These are phyloP conservation scores for Podaxis sp. DNA, from an alignment of 768 basidiomycete genomes.

Conservation along the genomic window DNA sequence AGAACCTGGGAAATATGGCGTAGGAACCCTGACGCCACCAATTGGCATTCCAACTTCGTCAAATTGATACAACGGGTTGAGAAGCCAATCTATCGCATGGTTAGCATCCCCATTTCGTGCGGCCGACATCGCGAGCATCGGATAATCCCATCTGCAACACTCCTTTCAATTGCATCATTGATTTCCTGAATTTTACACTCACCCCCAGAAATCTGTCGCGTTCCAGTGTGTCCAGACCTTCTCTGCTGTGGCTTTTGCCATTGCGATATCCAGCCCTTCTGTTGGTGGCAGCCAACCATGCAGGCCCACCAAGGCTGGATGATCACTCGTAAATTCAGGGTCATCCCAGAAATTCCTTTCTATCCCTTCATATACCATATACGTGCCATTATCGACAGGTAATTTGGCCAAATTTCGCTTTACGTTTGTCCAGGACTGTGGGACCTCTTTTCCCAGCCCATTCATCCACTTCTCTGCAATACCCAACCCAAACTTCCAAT, in stretches of 20 bases:
- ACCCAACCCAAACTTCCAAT: conserved; percentile 53
- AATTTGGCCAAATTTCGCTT: conserved; percentile 47
- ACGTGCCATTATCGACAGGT: conserved; percentile 50
- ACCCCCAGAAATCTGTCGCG: conserved; percentile 54
- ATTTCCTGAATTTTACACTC: conserved; percentile 16
- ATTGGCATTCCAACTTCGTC: conserved; percentile 63
- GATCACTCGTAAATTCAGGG: conserved; percentile 51
- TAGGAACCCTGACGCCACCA: conserved; percentile 53
- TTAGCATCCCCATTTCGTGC: conserved; percentile 50
- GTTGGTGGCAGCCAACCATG: conserved; percentile 59
- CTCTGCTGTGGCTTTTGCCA: conserved; percentile 48
- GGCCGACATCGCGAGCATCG: conserved; percentile 63
- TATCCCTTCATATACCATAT: conserved; percentile 58
- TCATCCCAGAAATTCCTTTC: conserved; percentile 52
- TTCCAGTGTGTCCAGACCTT: conserved; percentile 59
- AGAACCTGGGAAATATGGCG: conserved; percentile 60
- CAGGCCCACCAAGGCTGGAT: conserved; percentile 55
- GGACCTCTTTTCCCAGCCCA: conserved; percentile 39
- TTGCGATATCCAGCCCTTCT: conserved; percentile 43
- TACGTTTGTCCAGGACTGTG: conserved; percentile 44
- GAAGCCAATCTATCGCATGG: conserved; percentile 53
- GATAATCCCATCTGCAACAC: conserved; percentile 54
- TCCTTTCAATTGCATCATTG: not conserved
- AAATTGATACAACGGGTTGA: conserved; percentile 54
- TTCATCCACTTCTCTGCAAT: conserved; percentile 51